Conservation (phyloP, 2,329 filamentous ascomycete genomes). For the Didymosphaeria variabile region DNA sequence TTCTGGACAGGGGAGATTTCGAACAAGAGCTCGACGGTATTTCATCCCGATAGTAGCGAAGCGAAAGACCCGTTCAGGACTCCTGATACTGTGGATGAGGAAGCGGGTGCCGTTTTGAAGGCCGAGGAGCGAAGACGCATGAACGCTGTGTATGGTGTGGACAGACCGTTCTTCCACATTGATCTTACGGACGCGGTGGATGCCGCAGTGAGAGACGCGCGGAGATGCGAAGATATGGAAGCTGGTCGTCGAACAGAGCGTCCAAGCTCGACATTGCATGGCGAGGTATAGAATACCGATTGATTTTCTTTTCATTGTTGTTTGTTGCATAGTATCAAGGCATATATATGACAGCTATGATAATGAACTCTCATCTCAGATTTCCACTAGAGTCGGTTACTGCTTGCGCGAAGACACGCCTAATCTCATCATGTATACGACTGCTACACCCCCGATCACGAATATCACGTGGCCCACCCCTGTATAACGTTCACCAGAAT, state of each 20-base stretch:
- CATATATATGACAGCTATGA: not conserved
- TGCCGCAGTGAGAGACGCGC: conserved; percentile 35
- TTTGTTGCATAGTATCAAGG: no score
- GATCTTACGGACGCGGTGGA: conserved; percentile 43
- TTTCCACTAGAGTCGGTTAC: no score
- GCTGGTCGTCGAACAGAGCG: not conserved
- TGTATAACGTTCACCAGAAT: no score
- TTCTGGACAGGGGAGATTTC: not conserved
- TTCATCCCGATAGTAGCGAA: not conserved
- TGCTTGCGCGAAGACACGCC: no score
- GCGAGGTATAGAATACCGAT: not conserved
- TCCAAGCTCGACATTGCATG: not conserved
- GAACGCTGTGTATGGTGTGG: conserved; percentile 31
- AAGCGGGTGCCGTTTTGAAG: not conserved
- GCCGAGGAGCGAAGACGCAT: conserved; percentile 5
- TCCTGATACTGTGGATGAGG: not conserved
- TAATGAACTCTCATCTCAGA: no score
- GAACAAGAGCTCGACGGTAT: not conserved
- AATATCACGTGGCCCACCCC: no score
- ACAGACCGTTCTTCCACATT: conserved; percentile 41
- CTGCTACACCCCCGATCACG: no score
- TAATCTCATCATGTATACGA: no score
- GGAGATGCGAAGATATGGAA: conserved; percentile 21
- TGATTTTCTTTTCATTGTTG: not conserved
- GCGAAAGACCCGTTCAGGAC: not conserved